Percentiles rank a stretch among this genome's conserved stretches.
Evolutionary conservation across 148 eudicot genomes (phyloP).

Genomic region (Vaccinium myrtillus): DNA sequence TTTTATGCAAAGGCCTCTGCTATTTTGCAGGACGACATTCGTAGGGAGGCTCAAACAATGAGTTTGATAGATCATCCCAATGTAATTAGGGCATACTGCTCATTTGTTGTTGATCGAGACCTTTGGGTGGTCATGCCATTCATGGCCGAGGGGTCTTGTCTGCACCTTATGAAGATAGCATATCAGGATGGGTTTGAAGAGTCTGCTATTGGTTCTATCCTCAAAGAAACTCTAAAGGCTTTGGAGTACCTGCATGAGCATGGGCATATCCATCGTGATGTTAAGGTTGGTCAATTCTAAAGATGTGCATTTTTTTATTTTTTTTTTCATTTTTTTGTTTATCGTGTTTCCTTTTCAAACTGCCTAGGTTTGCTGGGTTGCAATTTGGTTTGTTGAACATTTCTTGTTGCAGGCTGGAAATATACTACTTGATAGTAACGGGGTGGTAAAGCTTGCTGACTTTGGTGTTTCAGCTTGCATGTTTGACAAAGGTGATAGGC

Average conservation of each 20-base stretch:
- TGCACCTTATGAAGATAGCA: conserved; percentile 92
- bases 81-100: conserved; percentile 80
- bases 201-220: conserved; percentile 73
- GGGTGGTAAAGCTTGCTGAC: conserved; percentile 87
- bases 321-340: neutral
- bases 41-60: conserved; percentile 96
- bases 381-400: conserved; percentile 13
- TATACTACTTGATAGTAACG: conserved; percentile 74
- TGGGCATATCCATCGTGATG: conserved; percentile 98
- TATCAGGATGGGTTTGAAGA: conserved; percentile 96
- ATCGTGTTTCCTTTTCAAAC: neutral
- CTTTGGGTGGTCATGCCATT: conserved; percentile 99
- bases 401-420: conserved; percentile 78
- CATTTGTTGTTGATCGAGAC: conserved; percentile 83
- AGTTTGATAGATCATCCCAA: conserved; percentile 95
- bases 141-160: conserved; percentile 97
- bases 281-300: conserved; percentile 52
- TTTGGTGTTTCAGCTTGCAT: conserved; percentile 99
- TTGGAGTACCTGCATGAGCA: conserved; percentile 89
- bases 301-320: neutral
- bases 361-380: neutral
- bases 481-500: conserved; percentile 96
- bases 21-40: conserved; percentile 83
- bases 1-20: conserved; percentile 2
- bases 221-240: conserved; percentile 95